Evolutionary conservation across 208 protist species (phyloP).

Genomic region (Naegleria lovaniensis): DNA sequence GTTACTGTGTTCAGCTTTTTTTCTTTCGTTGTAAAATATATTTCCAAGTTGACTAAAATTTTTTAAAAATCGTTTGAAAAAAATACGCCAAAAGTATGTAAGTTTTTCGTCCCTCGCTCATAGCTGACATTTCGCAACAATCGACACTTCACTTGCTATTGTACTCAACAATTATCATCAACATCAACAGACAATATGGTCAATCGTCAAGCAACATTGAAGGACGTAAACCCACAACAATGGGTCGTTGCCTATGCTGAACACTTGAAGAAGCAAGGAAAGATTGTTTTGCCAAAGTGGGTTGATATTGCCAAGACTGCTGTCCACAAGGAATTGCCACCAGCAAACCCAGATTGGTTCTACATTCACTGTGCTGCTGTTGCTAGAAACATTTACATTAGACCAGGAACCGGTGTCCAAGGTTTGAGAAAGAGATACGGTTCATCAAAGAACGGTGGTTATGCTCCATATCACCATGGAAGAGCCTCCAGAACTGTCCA

Average conservation of each 20-base stretch:
- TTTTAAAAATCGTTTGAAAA: not conserved
- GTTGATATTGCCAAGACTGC: slow-evolving; percentile 93
- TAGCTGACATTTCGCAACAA: too few species aligned
- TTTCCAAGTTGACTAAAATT: too few species aligned
- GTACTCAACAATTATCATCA: not conserved
- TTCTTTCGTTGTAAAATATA: too few species aligned
- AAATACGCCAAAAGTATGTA: not conserved
- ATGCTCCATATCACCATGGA: slow-evolving; percentile 73
- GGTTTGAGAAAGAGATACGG: slow-evolving; percentile 83
- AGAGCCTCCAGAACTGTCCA: slow-evolving; percentile 70
- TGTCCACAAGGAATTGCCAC: slow-evolving; percentile 86
- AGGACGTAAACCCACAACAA: slow-evolving; percentile 85
- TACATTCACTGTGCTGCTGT: slow-evolving; percentile 92
- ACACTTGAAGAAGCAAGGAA: slow-evolving; percentile 90
- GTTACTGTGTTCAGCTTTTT: too few species aligned
- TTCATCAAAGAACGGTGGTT: slow-evolving; percentile 75
- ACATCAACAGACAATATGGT: not conserved
- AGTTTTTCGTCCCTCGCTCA: not conserved
- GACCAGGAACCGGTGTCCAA: slow-evolving; percentile 83
- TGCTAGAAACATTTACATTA: slow-evolving; percentile 91
- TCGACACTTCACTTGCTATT: not conserved
- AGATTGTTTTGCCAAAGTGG: slow-evolving; percentile 86
- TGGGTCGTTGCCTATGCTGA: slow-evolving; percentile 87
- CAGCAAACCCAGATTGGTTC: slow-evolving; percentile 95
- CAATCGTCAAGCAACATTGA: slow-evolving; percentile 47